A percentile compares a stretch with the other conserved stretches of the same genome.
Conservation (phyloP, 169 alveolate species). For the Eimeria sp. region DNA sequence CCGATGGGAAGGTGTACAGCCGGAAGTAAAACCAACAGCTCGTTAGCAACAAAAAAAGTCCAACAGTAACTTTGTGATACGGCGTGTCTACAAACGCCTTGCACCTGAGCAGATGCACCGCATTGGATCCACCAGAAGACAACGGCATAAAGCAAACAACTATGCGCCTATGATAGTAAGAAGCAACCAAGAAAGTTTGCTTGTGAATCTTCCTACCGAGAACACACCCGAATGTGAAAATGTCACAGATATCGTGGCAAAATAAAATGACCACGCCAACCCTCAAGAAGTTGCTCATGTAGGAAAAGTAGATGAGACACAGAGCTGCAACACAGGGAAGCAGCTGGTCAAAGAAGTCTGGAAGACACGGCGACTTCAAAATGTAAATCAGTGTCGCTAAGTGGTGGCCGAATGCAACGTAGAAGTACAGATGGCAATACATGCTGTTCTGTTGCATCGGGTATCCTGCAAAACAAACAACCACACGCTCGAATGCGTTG, state of each 20-base stretch:
- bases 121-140: neutral
- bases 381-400: constrained; percentile 84
- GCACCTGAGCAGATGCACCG: constrained; percentile 84
- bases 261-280: constrained; percentile 88
- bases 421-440: constrained; percentile 86
- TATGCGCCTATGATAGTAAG: neutral
- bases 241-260: constrained; percentile 89
- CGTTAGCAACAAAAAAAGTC: constrained; percentile 85
- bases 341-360: constrained; percentile 88
- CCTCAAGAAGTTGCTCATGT: constrained; percentile 87
- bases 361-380: constrained; percentile 84
- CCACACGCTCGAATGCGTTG: neutral
- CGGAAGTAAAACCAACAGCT: constrained; percentile 88
- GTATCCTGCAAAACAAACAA: constrained; percentile 81
- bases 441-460: constrained; percentile 87
- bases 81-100: constrained; percentile 89
- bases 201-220: neutral
- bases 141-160: neutral
- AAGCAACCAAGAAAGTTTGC: neutral
- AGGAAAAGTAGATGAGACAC: constrained; percentile 87
- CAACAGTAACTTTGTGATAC: constrained; percentile 85
- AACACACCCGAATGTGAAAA: constrained; percentile 88
- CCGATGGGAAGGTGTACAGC: constrained; percentile 86
- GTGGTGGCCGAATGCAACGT: constrained; percentile 87
- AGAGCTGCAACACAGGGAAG: constrained; percentile 87